These are phyloP conservation scores for Wallacemonas rigidus DNA, from an alignment of 208 protist genomes.

Conservation along the genomic window DNA sequence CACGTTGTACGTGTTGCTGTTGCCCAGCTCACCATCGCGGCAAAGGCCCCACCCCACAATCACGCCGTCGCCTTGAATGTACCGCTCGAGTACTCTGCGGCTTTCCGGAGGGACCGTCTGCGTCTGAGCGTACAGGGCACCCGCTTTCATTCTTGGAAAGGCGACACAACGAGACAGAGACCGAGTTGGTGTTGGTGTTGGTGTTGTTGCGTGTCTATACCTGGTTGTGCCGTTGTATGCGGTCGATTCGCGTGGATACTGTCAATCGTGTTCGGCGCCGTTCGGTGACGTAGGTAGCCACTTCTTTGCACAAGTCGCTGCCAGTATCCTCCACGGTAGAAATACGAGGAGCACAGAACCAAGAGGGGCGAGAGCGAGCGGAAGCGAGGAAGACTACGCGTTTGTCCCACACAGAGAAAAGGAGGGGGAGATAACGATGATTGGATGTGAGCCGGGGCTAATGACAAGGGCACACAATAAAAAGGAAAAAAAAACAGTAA, in stretches of 20 bases:
- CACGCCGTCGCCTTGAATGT: conserved; percentile 66
- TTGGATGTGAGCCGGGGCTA: no score
- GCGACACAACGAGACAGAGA: not conserved
- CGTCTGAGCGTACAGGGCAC: conserved; percentile 14
- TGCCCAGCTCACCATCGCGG: conserved; percentile 75
- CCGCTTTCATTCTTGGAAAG: conserved; percentile 6
- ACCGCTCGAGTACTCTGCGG: conserved; percentile 46
- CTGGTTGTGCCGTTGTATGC: not conserved
- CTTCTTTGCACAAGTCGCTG: no score
- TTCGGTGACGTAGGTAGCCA: no score
- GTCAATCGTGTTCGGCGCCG: no score
- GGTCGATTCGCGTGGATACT: not conserved
- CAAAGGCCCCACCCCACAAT: conserved; percentile 77
- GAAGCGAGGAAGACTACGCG: no score
- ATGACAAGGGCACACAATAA: no score
- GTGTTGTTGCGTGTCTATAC: not conserved
- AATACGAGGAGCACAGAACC: no score
- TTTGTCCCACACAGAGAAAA: no score
- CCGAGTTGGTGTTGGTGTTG: not conserved
- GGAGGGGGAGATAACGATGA: no score
- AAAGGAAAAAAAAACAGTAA: no score
- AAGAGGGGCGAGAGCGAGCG: no score
- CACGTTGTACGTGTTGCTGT: conserved; percentile 55
- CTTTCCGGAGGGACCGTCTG: conserved; percentile 11
- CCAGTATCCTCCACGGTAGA: no score